Base-by-base conservation (phyloP, 768 basidiomycete species). In the Trichaptum fuscoviolaceum region DNA sequence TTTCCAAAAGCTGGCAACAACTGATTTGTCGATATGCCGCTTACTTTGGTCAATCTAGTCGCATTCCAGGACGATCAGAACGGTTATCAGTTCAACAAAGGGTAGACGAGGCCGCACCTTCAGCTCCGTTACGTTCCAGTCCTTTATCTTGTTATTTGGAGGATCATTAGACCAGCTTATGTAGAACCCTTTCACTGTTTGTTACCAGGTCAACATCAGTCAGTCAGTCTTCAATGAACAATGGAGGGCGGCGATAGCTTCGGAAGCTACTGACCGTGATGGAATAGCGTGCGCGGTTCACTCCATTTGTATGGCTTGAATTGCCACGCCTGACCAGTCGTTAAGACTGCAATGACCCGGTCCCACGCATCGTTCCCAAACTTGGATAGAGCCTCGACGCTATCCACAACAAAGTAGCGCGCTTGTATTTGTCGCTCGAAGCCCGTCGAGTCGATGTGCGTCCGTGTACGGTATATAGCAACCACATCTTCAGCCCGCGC, bases 241-340 rank as follows among this genome's bases (percentile, higher is more conserved):
- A 35, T 30, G 30, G 30, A 30, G 30, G 30, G 30, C 4, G 8
- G 8, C 8, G 8, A 30, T 30, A 30, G 30, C 30, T 30, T 30
- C 30, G 30, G 23, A 20, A 8, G 60, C 9, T 9, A 71, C 81
- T 60, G 69, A 96, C 96, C 95, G 72, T 99, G 91, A 73, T 97
- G 92, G 78, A 99, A 99, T 27, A 99, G 77, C 63, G 91, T 85
- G 67, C 88, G 87, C 0, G 97, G 97, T 72, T 99, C 95, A 63
- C 84, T 88, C 96, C 96, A 99, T 75, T 96, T 96, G 79, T 99
- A 99, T 20, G 93, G 91, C 66, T 89, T 83, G 78, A 99, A 99
- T 75, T 99, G 97, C 97, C 97, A 98, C 35, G 92, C 90, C 71
- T 99, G 96, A 0, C 97, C 97, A 0, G 97, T 99, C 9, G 97